Base-by-base conservation (phyloP, 1,284 basidiomycete genomes). In the Tilletia caries region DNA sequence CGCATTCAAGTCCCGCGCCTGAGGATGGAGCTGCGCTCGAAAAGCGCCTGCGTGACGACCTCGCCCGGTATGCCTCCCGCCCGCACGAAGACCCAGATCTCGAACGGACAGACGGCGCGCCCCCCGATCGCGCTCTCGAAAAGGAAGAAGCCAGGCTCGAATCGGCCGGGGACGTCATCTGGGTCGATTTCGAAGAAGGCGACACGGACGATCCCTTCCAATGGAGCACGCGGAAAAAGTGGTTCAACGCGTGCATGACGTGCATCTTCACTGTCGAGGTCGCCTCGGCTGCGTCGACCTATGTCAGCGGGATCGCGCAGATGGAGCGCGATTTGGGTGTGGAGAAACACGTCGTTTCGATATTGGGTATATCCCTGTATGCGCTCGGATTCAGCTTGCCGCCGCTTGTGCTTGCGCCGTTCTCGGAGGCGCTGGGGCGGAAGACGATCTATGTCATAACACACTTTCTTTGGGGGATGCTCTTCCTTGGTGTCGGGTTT, bases 341-440 rank as follows among this genome's bases (percentile, higher is more conserved):
- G 68, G 89, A 87, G 0, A 76, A 85, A 88, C 2, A 89, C 88
- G 1, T 83, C 88, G 27, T 91, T 88, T 0, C 84, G 89, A 44
- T 88, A 86, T 70, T 84, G 88, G 37, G 92, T 87, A 81, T 86
- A 88, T 3, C 84, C 71, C 75, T 84, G 64, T 79, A 77, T 60
- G 76, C 78, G 4, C 84, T 91, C 34, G 91, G 91, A 0, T 92
- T 91, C 73, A 89, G 86, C 1, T 71, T 91, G 23, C 86, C 89
- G 1, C 91, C 91, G 0, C 86, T 92, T 12, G 85, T 91, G 2
- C 73, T 80, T 3, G 78, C 78, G 13, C 89, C 91, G 0, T 87
- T 91, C 74, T 90, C 89, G 70, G 91, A 92, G 79, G 91, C 92
- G 77, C 88, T 91, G 73, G 91, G 91, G 0, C 83, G 91, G 43